A percentile compares a stretch with the other conserved stretches of the same genome.
Evolutionary conservation across 176 grass and related monocot species (phyloP).

Genomic region (Aegilops bicornis): DNA sequence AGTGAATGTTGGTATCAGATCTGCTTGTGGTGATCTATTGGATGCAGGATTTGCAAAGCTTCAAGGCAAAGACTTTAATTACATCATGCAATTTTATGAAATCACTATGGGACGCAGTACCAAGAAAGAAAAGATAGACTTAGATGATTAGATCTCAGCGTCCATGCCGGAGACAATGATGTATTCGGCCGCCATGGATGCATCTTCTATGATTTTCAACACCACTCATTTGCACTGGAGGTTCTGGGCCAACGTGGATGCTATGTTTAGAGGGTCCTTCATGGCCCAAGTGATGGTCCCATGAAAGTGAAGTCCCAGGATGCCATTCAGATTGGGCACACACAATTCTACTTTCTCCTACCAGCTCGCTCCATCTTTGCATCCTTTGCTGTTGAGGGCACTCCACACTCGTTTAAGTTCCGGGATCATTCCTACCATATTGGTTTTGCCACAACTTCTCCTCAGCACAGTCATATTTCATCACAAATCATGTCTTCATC

Average conservation of each 20-base stretch:
- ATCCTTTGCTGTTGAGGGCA: not conserved
- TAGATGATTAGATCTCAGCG: too few relatives aligned
- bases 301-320: slow-evolving; percentile 66
- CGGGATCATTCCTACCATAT: not conserved
- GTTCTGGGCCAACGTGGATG: slow-evolving; percentile 65
- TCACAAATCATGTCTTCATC: not conserved
- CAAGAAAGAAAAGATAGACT: too few relatives aligned
- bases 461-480: not conserved
- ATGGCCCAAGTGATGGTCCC: slow-evolving; percentile 34
- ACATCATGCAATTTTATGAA: too few relatives aligned
- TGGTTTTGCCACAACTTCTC: slow-evolving; percentile 22
- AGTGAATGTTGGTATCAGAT: too few relatives aligned
- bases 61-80: too few relatives aligned
- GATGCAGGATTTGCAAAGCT: too few relatives aligned
- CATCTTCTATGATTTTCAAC: too few relatives aligned
- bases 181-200: too few relatives aligned
- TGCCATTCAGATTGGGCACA: slow-evolving; percentile 60
- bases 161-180: too few relatives aligned
- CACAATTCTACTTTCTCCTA: slow-evolving; percentile 67
- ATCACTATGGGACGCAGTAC: too few relatives aligned
- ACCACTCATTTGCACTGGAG: slow-evolving; percentile 24
- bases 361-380: slow-evolving; percentile 39
- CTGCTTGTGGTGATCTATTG: too few relatives aligned
- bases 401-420: slow-evolving; percentile 2
- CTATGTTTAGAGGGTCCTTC: slow-evolving; percentile 36